These are phyloP conservation scores for Xylaria flabelliformis DNA, from an alignment of 495 filamentous ascomycete species.

Conservation along the genomic window DNA sequence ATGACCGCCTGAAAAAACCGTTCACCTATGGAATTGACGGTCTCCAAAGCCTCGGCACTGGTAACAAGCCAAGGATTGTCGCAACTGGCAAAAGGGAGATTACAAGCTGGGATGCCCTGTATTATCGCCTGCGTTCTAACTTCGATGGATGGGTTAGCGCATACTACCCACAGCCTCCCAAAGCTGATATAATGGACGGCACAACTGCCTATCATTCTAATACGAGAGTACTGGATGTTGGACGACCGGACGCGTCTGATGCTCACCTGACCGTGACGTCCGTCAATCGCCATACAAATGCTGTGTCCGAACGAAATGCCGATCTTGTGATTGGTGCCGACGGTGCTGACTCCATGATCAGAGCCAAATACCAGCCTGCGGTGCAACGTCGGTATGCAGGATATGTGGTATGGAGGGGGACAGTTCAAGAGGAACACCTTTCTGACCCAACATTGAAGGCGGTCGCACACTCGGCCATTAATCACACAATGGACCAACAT, in stretches of 20 bases:
- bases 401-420: conserved; percentile 55
- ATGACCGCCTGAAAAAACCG: conserved; percentile 27
- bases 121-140: conserved; percentile 36
- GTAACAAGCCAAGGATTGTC: conserved; percentile 6
- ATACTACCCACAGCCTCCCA: conserved; percentile 28
- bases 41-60: conserved; percentile 4
- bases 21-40: conserved; percentile 9
- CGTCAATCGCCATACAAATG: neutral
- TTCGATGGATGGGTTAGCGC: conserved; percentile 35
- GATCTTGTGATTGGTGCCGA: conserved; percentile 5
- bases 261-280: neutral
- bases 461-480: conserved; percentile 24
- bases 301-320: conserved; percentile 2
- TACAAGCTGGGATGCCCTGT: conserved; percentile 41
- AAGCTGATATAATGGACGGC: neutral
- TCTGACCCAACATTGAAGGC: conserved; percentile 34
- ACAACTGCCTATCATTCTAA: conserved; percentile 3
- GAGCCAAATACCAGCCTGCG: conserved; percentile 27
- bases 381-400: conserved; percentile 50
- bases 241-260: neutral
- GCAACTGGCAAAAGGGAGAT: conserved; percentile 12
- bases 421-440: conserved; percentile 46
- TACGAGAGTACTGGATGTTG: conserved; percentile 16
- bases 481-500: neutral
- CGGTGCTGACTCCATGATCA: conserved; percentile 29